Base-by-base conservation (phyloP, 495 filamentous ascomycete species). In the Penicillium manginii region DNA sequence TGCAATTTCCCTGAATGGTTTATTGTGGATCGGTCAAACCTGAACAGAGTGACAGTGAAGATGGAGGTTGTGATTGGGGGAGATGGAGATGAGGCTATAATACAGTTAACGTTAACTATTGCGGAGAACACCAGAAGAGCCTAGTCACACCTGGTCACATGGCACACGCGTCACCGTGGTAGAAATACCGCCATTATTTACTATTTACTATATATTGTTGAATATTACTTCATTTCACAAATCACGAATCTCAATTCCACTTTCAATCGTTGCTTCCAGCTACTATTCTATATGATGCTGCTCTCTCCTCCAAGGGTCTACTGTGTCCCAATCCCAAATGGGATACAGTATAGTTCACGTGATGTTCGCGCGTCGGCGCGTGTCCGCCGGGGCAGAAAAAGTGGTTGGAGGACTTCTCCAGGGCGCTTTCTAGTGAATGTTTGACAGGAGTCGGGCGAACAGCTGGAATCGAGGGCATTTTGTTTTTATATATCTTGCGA, bases 361-460 rank as follows among this genome's bases (percentile, higher is more conserved):
- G 68, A 71, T 54, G 21, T 32, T 12, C 40, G 59, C 63, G 63
- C 60, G 58, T 61, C 58, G 47, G 51, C 60, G 54, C 67, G 67
- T 70, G 40, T 63, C 64, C 60, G 64, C 64, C 62, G 62, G n/a
- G n/a, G 64, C 67, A 65, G 64, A 72, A 70, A 67, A 70, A 69
- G 59, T 52, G 58, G 35, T 37, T 37, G 35, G 35, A 5, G 9
- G 9, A 29, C 6, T 29, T 29, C 26, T 29, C 26, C 26, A 29
- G 26, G 26, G 57, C 43, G 42, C 33, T 46, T 29, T 17, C 52
- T 35, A 11, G 23, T 39, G 52, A 61, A 57, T 50, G 11, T 4
- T n/a, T 54, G 48, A 60, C 52, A 59, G 55, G 46, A 52, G 59
- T 59, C 52, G 48, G 56, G 43, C 60, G 56, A 23, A 59, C 49